Evolutionary conservation across 1,284 basidiomycete species (phyloP).

Genomic region (Malassezia japonica): DNA sequence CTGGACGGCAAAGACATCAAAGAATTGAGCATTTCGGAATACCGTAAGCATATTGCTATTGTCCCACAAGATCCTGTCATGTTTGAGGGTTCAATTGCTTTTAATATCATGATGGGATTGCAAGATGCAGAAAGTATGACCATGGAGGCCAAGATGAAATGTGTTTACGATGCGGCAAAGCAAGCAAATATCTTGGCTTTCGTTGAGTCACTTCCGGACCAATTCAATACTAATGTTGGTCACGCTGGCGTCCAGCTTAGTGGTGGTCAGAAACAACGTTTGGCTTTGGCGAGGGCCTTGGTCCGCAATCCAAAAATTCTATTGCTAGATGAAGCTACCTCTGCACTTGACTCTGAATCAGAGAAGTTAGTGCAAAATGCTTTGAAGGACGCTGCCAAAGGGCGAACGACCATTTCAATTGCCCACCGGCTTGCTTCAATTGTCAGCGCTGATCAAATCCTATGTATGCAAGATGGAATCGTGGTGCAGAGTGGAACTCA

Average conservation of each 20-base stretch:
- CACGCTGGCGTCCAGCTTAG: slow-evolving; percentile 34
- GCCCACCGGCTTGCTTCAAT: slow-evolving; percentile 88
- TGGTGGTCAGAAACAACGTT: slow-evolving; percentile 55
- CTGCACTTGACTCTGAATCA: slow-evolving; percentile 76
- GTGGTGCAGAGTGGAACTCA: slow-evolving; percentile 30
- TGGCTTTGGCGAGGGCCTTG: slow-evolving; percentile 89
- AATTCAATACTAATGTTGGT: slow-evolving; percentile 54
- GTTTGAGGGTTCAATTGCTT: slow-evolving; percentile 41
- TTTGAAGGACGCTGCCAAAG: slow-evolving; percentile 78
- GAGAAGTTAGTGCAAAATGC: slow-evolving; percentile 90
- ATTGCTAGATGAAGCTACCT: slow-evolving; percentile 64
- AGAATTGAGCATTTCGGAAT: slow-evolving; percentile 23
- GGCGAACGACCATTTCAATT: slow-evolving; percentile 56
- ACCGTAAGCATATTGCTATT: slow-evolving; percentile 37
- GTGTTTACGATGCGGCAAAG: slow-evolving; percentile 51
- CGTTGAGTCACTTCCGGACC: slow-evolving; percentile 33
- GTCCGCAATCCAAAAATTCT: slow-evolving; percentile 87
- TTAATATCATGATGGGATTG: slow-evolving; percentile 39
- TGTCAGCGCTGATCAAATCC: slow-evolving; percentile 30
- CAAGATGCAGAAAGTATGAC: slow-evolving; percentile 30
- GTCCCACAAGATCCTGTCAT: slow-evolving; percentile 44
- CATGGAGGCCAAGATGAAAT: slow-evolving; percentile 27
- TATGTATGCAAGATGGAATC: slow-evolving; percentile 28
- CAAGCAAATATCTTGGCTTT: slow-evolving; percentile 41
- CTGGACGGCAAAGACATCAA: slow-evolving; percentile 37